Base-by-base conservation (phyloP, 169 alveolate species). In the Cytauxzoon felis region DNA sequence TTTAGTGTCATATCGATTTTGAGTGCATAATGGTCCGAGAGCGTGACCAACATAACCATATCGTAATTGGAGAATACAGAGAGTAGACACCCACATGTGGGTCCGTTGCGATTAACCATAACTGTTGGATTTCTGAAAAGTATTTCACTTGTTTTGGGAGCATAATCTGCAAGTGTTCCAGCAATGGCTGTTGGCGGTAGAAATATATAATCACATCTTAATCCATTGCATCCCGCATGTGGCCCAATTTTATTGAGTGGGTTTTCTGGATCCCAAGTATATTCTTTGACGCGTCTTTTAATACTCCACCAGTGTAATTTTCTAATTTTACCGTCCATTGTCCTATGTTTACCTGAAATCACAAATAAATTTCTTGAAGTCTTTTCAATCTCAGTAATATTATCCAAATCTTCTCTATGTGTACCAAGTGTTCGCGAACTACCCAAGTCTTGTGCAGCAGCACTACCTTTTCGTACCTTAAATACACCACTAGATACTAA, bases 211-310 rank as follows among this genome's bases (percentile, higher is more conserved):
- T 91, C 96, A 71, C 95, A 91, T 29, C 96, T 62, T 42, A 88
- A 81, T 23, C 95, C 96, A 43, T 83, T 89, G 45, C 95, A 91
- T 26, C 87, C 81, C 32, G 94, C 86, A 38, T 91, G 96, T 0
- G 96, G 96, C 13, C 96, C 96, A 32, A 81, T 87, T 27, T 75
- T 64, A 78, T 91, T 91, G 11, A 91, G 87, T 5, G 95, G 95
- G 65, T 91, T 91, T 60, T 79, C 68, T 1, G 96, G 96, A 43
- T 91, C 96, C 96, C 96, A 90, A 3, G 96, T 91, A 52, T 78
- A 84, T 54, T 88, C 93, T 60, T 57, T 68, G 29, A 45, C 58
- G 36, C 27, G 9, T 18, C 69, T 43, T 24, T 68, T 57, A 23
- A 59, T 30, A 34, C 6, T 1, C 72, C 60, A 54, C 78, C 78